phyloP scores from a whole-genome alignment of 2,329 filamentous ascomycete genomes.

The Botrytis medusae region DNA sequence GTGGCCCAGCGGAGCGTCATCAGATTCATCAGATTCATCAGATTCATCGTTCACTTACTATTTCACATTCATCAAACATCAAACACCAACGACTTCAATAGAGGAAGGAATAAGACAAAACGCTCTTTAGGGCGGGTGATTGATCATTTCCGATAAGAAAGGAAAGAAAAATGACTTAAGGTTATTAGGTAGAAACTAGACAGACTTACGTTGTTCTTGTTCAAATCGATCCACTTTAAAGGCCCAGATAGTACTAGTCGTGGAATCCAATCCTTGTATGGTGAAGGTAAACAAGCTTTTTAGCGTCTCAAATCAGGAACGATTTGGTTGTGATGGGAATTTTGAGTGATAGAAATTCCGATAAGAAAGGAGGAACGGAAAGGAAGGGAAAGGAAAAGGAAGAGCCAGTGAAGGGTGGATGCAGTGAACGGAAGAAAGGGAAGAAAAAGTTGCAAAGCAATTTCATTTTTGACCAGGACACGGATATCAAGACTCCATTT shows the following conservation, averaged over 20 bases:
- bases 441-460: neutral
- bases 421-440: neutral
- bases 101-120: neutral
- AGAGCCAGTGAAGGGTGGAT: too few species aligned
- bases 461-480: slow-evolving; percentile 3
- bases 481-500: neutral
- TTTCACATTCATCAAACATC: neutral
- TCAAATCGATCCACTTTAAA: neutral
- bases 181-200: neutral
- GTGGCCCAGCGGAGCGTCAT: slow-evolving; percentile 4
- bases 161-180: neutral
- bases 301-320: neutral
- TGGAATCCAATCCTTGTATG: neutral
- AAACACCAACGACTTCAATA: neutral
- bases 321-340: neutral
- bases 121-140: neutral
- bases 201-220: neutral
- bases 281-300: neutral
- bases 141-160: neutral
- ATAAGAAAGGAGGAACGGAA: neutral
- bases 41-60: neutral
- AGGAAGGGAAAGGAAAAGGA: neutral
- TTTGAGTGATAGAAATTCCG: neutral
- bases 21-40: neutral
- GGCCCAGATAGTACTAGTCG: neutral